A percentile compares a stretch with the other conserved stretches of the same genome.
Conservation (phyloP, 1,284 basidiomycete species). For the Naganishia cerealis region DNA sequence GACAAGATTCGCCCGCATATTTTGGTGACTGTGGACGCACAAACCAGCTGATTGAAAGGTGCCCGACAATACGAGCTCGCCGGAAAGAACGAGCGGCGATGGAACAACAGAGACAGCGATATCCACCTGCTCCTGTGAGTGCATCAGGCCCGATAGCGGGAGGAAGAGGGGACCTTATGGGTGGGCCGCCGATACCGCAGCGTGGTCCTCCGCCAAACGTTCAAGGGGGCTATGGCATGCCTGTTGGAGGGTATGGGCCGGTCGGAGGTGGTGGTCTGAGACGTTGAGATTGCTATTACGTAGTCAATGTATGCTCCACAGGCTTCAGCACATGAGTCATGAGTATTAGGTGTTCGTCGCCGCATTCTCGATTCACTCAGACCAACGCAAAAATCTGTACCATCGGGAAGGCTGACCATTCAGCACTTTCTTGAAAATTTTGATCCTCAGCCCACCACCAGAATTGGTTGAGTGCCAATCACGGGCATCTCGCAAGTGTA, state of each 20-base stretch:
- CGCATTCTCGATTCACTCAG: no score
- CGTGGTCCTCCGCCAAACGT: conserved; percentile 17
- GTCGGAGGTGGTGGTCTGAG: conserved; percentile 13
- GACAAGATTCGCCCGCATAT: no score
- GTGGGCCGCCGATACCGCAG: neutral
- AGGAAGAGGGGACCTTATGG: neutral
- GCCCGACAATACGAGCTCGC: conserved; percentile 19
- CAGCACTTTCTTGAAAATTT: no score
- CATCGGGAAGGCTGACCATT: no score
- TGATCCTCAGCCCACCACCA: no score
- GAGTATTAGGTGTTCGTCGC: neutral
- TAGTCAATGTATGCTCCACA: neutral
- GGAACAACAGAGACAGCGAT: conserved; percentile 19
- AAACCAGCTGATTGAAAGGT: conserved; percentile 17
- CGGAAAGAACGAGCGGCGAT: conserved; percentile 24
- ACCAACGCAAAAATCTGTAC: no score
- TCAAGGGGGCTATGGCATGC: conserved; percentile 12
- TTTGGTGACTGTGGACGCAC: no score
- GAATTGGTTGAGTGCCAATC: no score
- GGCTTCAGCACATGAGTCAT: neutral
- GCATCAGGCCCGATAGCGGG: neutral
- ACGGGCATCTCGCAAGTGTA: no score
- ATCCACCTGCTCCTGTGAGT: conserved; percentile 2
- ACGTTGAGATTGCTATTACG: conserved; percentile 5
- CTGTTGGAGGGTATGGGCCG: conserved; percentile 3